These are phyloP conservation scores for Lathyrus oleraceus DNA, from an alignment of 306 rosid genomes.

Conservation along the genomic window DNA sequence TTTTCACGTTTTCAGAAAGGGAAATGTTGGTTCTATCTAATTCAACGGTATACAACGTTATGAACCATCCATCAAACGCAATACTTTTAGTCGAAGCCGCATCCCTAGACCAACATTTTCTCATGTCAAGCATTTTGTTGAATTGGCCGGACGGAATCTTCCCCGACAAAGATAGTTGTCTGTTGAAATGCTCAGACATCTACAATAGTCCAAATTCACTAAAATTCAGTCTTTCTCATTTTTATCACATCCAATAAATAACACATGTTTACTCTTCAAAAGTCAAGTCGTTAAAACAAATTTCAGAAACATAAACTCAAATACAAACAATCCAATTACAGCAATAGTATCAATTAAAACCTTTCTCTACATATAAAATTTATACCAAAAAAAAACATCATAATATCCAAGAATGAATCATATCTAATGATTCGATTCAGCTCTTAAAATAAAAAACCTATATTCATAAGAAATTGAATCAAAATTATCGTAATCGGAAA, in stretches of 20 bases:
- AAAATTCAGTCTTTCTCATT: constrained; percentile 27
- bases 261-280: background rate
- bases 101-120: constrained; percentile 72
- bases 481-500: background rate
- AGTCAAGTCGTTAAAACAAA: background rate
- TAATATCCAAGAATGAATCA: background rate
- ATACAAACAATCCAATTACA: background rate
- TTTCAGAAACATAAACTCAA: background rate
- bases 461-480: background rate
- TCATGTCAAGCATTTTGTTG: constrained; percentile 70
- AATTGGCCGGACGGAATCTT: constrained; percentile 85
- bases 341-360: background rate
- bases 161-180: constrained; percentile 59
- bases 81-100: constrained; percentile 63
- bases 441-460: background rate
- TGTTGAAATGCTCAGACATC: constrained; percentile 89
- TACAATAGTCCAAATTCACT: constrained; percentile 38
- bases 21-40: constrained; percentile 59
- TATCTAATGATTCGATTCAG: background rate
- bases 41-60: constrained; percentile 68
- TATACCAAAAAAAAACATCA: background rate
- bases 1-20: constrained; percentile 59
- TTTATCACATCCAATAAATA: background rate
- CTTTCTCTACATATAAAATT: background rate
- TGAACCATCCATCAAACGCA: constrained; percentile 80